Percentiles rank a stretch among this genome's conserved stretches.
Evolutionary conservation across 2,329 filamentous ascomycete genomes (phyloP).

Genomic region (Fusarium buharicum): DNA sequence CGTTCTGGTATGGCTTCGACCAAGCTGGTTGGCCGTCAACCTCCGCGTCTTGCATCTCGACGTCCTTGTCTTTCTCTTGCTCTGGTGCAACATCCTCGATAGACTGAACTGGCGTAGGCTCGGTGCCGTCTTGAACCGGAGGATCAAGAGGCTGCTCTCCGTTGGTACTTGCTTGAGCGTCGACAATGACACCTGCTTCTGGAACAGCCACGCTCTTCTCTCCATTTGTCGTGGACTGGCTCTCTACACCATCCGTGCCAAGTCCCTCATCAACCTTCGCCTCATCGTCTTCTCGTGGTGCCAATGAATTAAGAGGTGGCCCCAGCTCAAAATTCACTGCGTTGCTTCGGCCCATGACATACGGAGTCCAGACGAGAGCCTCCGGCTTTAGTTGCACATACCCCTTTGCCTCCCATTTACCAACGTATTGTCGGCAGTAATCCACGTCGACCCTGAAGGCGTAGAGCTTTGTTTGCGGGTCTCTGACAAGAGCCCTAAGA

Average conservation of each 20-base stretch:
- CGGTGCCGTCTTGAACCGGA: slow-evolving; percentile 36
- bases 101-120: slow-evolving; percentile 45
- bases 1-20: slow-evolving; percentile 61
- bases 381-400: slow-evolving; percentile 86
- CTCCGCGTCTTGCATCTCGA: slow-evolving; percentile 44
- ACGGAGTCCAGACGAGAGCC: slow-evolving; percentile 92
- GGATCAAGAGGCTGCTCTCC: slow-evolving; percentile 19
- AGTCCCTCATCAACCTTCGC: slow-evolving; percentile 51
- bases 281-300: slow-evolving; percentile 81
- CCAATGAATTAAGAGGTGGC: slow-evolving; percentile 84
- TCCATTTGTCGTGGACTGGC: slow-evolving; percentile 41
- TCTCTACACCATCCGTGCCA: slow-evolving; percentile 32
- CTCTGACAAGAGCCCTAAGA: slow-evolving; percentile 86
- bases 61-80: slow-evolving; percentile 50
- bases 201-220: slow-evolving; percentile 25
- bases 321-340: slow-evolving; percentile 85
- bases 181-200: neutral
- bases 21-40: slow-evolving; percentile 53
- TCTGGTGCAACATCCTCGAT: slow-evolving; percentile 46
- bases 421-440: slow-evolving; percentile 88
- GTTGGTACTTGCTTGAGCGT: neutral
- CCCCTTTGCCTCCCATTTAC: slow-evolving; percentile 87
- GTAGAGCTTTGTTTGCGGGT: slow-evolving; percentile 88
- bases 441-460: slow-evolving; percentile 86
- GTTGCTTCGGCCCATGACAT: slow-evolving; percentile 91